Base-by-base conservation (phyloP, 192 early-diverging fungal species). In the Podila epigama region DNA sequence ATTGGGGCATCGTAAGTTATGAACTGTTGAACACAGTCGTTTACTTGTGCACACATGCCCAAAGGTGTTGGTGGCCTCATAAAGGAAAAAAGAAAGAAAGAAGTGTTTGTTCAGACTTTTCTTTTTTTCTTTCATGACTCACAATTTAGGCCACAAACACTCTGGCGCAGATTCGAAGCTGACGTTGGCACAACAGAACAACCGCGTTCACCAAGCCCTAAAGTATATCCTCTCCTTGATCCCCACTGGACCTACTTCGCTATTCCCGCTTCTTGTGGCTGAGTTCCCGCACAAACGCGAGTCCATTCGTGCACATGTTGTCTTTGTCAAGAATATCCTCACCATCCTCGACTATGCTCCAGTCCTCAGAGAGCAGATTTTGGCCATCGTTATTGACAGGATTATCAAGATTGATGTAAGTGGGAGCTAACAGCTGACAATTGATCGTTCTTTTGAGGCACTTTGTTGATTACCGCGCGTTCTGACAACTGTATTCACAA, bases 321-420 rank as follows among this genome's bases (percentile, higher is more conserved):
- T 79, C 16, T 96, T 90, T 73, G 77, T 95, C 33, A 89, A 90
- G 56, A 96, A 94, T 67, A 69, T 93, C 28, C 71, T 98, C 31
- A 70, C 85, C 34, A 80, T 96, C 11, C 56, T 92, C 0, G 89
- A 92, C 10, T 99, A 99, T 70, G 89, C 91, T 6, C 87, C 87
- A 0, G 85, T 88, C 1, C 71, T 98, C 27, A 81, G 91, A 32
- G 80, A 85, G 48, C 88, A 93, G 56, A 73, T 97, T 22, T 82
- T 97, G 27, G 78, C 83, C 22, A 79, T 97, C 20, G 82, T 93
- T 2, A 79, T 99, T 27, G 95, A 97, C 41, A 83, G 89, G n/a
- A 83, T 94, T 7, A 86, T 97, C 8, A 90, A 96, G 59, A 89
- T 99, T 42, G 97, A 99, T 73, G 96, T 93, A 86, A 71, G 84